Base-by-base conservation (phyloP, 108 stramenopile genomes). In the Nitzschia inconspicua region DNA sequence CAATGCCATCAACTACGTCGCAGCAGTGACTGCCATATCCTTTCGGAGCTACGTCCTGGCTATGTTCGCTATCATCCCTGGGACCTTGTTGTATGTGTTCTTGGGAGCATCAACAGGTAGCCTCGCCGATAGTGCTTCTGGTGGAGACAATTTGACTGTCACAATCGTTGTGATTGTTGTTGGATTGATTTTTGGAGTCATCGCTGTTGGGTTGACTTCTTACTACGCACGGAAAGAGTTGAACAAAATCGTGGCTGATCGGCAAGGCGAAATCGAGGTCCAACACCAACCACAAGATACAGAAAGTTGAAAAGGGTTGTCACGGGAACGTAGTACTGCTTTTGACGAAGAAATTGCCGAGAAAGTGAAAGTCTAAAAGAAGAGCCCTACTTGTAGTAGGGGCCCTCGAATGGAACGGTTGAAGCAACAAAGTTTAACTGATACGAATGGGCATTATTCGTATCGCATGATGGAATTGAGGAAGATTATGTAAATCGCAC, bases 11-110 rank as follows among this genome's bases (percentile, higher is more conserved):
- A 86, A 86, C 44, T 80, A 86, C 39, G 31, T 77, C 0, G 67
- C 57, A 14, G 85, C 79, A 9, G 60, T 66, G 4, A 86, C 88
- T 9, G 65, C 71, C 4, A 49, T 85, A 0, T 42, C 44, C 28
- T 48, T 86, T 4, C 32, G 27, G 22, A 66, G 81, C 47, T 91
- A 86, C 42, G n/a, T 18, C 0, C 1, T 82, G 4, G 70, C 89
- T 4, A 40, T 85, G 28, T 18, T 84, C 16, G 89, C 71, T 1
- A 80, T 91, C 8, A 22, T 91, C 13, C 90, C 90, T 0, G 86
- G 84, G 8, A 88, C 90, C 9, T 52, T 88, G 1, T 52, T 91
- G 22, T 91, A 75, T 60, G 80, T 81, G 22, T 91, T 88, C 65
- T 57, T 91, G 52, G 90, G 90, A 18, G 80, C 90, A 0, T 76